Conservation (phyloP, 192 early-diverging fungal genomes). For the Allomyces javanicus region DNA sequence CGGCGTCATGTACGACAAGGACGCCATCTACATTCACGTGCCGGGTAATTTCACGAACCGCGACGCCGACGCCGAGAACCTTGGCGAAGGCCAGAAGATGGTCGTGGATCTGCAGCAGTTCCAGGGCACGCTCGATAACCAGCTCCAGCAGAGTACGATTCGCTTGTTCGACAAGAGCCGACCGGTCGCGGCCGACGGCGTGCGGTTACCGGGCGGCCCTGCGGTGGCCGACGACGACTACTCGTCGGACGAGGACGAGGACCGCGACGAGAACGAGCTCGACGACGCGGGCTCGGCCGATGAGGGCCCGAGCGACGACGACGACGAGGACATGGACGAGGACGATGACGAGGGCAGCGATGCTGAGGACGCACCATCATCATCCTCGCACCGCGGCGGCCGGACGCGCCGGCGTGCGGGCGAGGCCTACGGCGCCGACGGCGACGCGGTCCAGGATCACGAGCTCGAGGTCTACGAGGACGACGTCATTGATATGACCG, state of each 20-base stretch:
- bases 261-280: conserved; percentile 13
- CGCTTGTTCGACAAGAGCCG: conserved; percentile 32
- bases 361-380: conserved; percentile 3
- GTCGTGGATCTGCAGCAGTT: conserved; percentile 83
- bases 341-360: conserved; percentile 14
- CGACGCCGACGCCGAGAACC: conserved; percentile 25
- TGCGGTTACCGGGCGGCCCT: conserved; percentile 3
- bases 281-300: conserved; percentile 13
- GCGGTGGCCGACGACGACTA: conserved; percentile 38
- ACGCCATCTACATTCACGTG: conserved; percentile 96
- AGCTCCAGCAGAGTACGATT: conserved; percentile 43
- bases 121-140: conserved; percentile 43
- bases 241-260: conserved; percentile 21
- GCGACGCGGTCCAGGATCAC: not conserved
- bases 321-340: conserved; percentile 17
- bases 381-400: conserved; percentile 3
- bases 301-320: conserved; percentile 6
- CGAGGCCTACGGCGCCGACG: conserved; percentile 17
- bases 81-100: conserved; percentile 68
- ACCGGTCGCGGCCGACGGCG: conserved; percentile 15
- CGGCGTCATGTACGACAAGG: conserved; percentile 97
- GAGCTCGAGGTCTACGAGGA: conserved; percentile 2
- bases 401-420: conserved; percentile 35
- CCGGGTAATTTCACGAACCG: conserved; percentile 53
- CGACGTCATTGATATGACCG: conserved; percentile 36